Evolutionary conservation across 2,329 filamentous ascomycete genomes (phyloP).

Genomic region (Penicillium sp.): DNA sequence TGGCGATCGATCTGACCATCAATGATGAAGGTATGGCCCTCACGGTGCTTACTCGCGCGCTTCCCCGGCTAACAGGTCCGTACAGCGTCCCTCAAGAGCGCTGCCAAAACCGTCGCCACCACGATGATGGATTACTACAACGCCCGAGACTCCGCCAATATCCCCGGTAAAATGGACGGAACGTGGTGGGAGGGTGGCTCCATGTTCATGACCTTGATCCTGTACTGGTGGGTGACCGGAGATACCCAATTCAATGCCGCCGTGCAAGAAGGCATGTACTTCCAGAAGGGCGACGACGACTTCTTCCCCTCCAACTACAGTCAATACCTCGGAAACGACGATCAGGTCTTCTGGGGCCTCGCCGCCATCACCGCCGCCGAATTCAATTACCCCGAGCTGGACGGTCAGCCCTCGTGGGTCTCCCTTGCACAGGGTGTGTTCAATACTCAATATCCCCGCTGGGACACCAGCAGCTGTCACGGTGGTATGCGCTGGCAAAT

Average conservation of each 20-base stretch:
- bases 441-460: slow-evolving; percentile 72
- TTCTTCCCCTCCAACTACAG: slow-evolving; percentile 69
- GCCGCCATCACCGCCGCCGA: slow-evolving; percentile 78
- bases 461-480: slow-evolving; percentile 66
- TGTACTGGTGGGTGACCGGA: slow-evolving; percentile 83
- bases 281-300: slow-evolving; percentile 72
- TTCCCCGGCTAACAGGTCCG: slow-evolving; percentile 5
- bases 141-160: slow-evolving; percentile 38
- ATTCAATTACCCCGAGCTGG: slow-evolving; percentile 70
- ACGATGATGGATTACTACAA: slow-evolving; percentile 44
- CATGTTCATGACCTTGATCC: slow-evolving; percentile 69
- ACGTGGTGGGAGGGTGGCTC: slow-evolving; percentile 70
- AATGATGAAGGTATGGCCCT: slow-evolving; percentile 18
- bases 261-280: slow-evolving; percentile 67
- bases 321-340: slow-evolving; percentile 53
- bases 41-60: not conserved
- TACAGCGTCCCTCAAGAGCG: slow-evolving; percentile 36
- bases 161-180: slow-evolving; percentile 42
- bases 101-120: slow-evolving; percentile 37
- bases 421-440: slow-evolving; percentile 77
- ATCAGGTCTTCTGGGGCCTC: slow-evolving; percentile 81
- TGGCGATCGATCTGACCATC: slow-evolving; percentile 20
- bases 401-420: slow-evolving; percentile 70
- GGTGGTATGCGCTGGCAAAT: slow-evolving; percentile 88
- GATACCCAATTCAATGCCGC: slow-evolving; percentile 71